A percentile compares a stretch with the other conserved stretches of the same genome.
phyloP scores from a whole-genome alignment of 306 rosid genomes.

The Leucaena leucocephala region DNA sequence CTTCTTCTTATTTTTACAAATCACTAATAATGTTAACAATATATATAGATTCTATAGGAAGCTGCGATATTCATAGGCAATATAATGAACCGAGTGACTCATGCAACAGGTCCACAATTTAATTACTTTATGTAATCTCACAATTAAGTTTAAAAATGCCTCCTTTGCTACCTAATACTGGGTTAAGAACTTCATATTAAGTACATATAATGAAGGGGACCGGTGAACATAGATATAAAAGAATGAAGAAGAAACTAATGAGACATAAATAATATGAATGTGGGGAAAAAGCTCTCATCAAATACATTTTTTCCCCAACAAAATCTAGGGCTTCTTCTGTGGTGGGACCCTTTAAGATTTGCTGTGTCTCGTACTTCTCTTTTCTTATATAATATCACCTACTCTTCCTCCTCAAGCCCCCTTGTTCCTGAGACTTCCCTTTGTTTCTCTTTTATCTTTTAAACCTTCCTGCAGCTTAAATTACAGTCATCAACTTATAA shows the following conservation, averaged over 20 bases:
- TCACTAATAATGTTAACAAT: not conserved
- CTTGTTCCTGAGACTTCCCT: slow-evolving; percentile 4
- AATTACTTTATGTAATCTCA: not conserved
- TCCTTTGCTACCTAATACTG: not conserved
- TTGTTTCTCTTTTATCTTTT: not conserved
- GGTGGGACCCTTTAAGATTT: slow-evolving; percentile 66
- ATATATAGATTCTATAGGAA: not conserved
- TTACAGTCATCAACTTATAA: not conserved
- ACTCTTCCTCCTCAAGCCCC: slow-evolving; percentile 30
- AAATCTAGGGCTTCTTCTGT: slow-evolving; percentile 61
- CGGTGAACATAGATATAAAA: not conserved
- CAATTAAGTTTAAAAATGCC: not conserved
- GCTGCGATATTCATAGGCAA: not conserved
- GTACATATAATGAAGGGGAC: not conserved
- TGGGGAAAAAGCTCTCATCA: slow-evolving; percentile 65
- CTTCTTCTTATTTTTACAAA: not conserved
- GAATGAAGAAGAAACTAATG: slow-evolving; percentile 2
- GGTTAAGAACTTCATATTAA: not conserved
- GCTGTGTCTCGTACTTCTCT: slow-evolving; percentile 32
- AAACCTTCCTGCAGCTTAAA: not conserved
- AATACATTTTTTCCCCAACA: slow-evolving; percentile 45
- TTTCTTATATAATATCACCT: slow-evolving; percentile 46
- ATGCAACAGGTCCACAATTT: too few species aligned
- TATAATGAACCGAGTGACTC: not conserved
- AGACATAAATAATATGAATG: slow-evolving; percentile 33